Base-by-base conservation (phyloP, 164 flowering plant species). In the Vitis riparia region DNA sequence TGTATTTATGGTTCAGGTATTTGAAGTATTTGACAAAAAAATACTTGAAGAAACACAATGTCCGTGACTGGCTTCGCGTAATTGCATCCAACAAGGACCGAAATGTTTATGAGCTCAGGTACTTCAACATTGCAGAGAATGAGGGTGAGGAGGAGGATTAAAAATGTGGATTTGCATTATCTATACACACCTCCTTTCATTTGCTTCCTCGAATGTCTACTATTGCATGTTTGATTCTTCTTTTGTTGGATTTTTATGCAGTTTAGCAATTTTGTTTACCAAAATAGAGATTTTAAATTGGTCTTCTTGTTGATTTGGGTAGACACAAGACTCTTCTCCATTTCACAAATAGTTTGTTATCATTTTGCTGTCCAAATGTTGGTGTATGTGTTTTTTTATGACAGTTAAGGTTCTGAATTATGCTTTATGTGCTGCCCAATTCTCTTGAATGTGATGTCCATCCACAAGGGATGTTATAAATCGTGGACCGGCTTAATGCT, bases 41-140 rank as follows among this genome's bases (percentile, higher is more conserved):
- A 62, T 90, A 90, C 72, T 69, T 90, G 78, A 90, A 88, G 91
- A 88, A 90, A 66, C 89, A 90, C 78, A 90, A 88, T 70, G 92
- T 88, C 59, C 66, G 91, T 16, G 92, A 90, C 74, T 90, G 95
- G 95, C 87, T 90, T 16, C 78, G 92, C 5, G 92, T 88, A 70
- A 84, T 90, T 74, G 80, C 94, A 8, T 81, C 92, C 66, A 88
- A 90, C 89, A 90, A 90, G 62, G 91, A 88, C 51, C 67, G 92
- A 1, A 85, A 82, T 62, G 77, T 88, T 9, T 90, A 90, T 71
- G 91, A 88, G 73, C 78, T 88, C 10, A 79, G 95, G 57, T 90
- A 88, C 88, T 90, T 90, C 85, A 90, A 87, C 78, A 90, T 90
- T 68, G 90, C 91, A 2, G 92, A 90, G 81, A 85, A 88, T 55